A percentile compares a stretch with the other conserved stretches of the same genome.
Conservation (phyloP, 768 basidiomycete genomes). For the Phylloporus sp. region DNA sequence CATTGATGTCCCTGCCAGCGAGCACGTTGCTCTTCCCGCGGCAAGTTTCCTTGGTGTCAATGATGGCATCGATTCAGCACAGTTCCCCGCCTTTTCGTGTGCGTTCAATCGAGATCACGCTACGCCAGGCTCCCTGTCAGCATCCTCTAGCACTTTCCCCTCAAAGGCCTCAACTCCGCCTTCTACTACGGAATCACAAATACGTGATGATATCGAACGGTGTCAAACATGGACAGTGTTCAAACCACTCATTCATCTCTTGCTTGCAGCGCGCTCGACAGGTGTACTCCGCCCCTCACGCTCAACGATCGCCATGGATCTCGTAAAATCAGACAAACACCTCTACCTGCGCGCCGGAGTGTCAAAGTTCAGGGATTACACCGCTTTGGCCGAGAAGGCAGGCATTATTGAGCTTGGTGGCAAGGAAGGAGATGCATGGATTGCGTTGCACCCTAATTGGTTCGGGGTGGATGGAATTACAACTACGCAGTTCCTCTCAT, state of each 20-base stretch:
- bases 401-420: conserved; percentile 27
- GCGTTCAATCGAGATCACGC: conserved; percentile 4
- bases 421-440: conserved; percentile 18
- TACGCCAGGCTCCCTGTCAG: background rate
- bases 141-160: conserved; percentile 1
- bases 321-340: conserved; percentile 28
- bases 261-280: conserved; percentile 22
- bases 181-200: background rate
- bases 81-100: conserved; percentile 1
- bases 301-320: conserved; percentile 34
- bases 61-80: conserved; percentile 1
- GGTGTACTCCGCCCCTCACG: conserved; percentile 36
- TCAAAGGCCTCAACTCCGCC: conserved; percentile 9
- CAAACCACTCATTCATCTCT: conserved; percentile 21
- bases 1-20: conserved; percentile 1
- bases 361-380: conserved; percentile 25
- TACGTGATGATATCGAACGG: conserved; percentile 6
- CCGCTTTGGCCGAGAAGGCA: conserved; percentile 22
- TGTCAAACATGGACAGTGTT: conserved; percentile 27
- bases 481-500: background rate
- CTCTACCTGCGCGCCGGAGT: conserved; percentile 27
- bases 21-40: background rate
- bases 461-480: conserved; percentile 1
- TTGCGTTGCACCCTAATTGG: conserved; percentile 27
- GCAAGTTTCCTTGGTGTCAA: background rate